A percentile compares a stretch with the other conserved stretches of the same genome.
These are phyloP conservation scores for Oryza brachyantha DNA, from an alignment of 176 grass and related monocot genomes.

Conservation along the genomic window DNA sequence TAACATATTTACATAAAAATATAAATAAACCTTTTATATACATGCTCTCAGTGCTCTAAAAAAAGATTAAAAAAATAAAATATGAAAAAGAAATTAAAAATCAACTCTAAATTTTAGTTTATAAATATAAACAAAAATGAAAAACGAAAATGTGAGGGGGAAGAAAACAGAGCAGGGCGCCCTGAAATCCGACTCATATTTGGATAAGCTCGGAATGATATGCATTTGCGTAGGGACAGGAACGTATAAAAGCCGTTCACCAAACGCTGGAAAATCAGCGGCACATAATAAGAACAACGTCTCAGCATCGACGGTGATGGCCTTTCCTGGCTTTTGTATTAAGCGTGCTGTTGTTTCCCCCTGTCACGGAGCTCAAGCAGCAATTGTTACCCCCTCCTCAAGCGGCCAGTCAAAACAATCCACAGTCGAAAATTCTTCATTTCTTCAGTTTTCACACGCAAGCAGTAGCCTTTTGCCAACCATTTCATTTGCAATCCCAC, in stretches of 20 bases:
- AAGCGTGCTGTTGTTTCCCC: not conserved
- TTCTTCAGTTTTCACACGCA: not conserved
- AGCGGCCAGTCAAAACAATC: not conserved
- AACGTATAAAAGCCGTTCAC: not conserved
- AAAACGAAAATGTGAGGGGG: too few relatives aligned
- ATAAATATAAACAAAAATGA: too few relatives aligned
- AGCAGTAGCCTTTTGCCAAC: not conserved
- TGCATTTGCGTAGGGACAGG: not conserved
- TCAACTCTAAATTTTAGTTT: too few relatives aligned
- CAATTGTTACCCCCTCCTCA: not conserved
- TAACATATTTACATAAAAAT: too few relatives aligned
- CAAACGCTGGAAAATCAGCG: not conserved
- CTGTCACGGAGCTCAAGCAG: not conserved
- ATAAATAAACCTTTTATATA: too few relatives aligned
- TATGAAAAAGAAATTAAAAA: too few relatives aligned
- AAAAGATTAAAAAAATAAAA: too few relatives aligned
- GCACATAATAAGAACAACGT: not conserved
- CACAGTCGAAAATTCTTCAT: not conserved
- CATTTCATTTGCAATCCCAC: not conserved
- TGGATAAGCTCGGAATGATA: not conserved
- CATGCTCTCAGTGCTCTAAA: too few relatives aligned
- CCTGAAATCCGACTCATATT: not conserved
- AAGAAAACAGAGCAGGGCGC: not conserved
- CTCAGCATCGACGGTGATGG: not conserved
- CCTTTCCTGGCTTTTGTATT: not conserved